These are phyloP conservation scores for Fusarium dlaminii DNA, from an alignment of 2,329 filamentous ascomycete genomes.

Conservation along the genomic window DNA sequence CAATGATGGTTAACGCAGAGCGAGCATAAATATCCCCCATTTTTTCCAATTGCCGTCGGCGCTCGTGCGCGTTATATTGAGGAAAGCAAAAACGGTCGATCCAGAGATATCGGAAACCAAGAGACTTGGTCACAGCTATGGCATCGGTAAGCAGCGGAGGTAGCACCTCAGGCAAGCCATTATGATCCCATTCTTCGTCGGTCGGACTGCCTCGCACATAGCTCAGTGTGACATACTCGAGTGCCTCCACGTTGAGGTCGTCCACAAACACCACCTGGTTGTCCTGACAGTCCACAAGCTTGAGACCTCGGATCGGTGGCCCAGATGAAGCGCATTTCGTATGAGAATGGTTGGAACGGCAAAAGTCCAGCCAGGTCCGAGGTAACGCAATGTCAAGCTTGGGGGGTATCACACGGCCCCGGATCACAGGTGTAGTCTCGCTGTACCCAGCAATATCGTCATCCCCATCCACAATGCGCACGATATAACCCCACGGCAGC, in stretches of 20 bases:
- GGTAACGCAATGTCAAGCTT: slow-evolving; percentile 45
- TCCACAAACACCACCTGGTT: slow-evolving; percentile 44
- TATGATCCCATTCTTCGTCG: slow-evolving; percentile 29
- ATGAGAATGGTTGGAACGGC: slow-evolving; percentile 43
- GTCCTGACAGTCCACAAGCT: slow-evolving; percentile 47
- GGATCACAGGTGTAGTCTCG: slow-evolving; percentile 35
- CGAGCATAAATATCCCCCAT: slow-evolving; percentile 49
- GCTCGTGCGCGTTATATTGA: slow-evolving; percentile 40
- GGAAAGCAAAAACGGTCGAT: slow-evolving; percentile 50
- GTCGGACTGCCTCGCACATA: slow-evolving; percentile 45
- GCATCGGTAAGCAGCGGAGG: slow-evolving; percentile 48
- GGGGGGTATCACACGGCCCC: slow-evolving; percentile 46
- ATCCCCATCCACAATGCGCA: slow-evolving; percentile 43
- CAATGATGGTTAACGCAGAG: slow-evolving; percentile 48
- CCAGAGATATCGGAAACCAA: slow-evolving; percentile 52
- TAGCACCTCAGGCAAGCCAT: slow-evolving; percentile 38
- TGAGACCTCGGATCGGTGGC: slow-evolving; percentile 41
- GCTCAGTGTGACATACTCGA: slow-evolving; percentile 49
- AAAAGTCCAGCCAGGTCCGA: slow-evolving; percentile 49
- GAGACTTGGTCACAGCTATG: slow-evolving; percentile 43
- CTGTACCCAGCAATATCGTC: slow-evolving; percentile 37
- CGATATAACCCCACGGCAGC: slow-evolving; percentile 51
- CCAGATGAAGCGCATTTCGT: slow-evolving; percentile 34
- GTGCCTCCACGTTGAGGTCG: slow-evolving; percentile 34
- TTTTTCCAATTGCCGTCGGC: slow-evolving; percentile 42